Evolutionary conservation across 139 green algal species (phyloP), one percentile per base, ranked within the genome.

Genomic region (Chlorella sp.): DNA sequence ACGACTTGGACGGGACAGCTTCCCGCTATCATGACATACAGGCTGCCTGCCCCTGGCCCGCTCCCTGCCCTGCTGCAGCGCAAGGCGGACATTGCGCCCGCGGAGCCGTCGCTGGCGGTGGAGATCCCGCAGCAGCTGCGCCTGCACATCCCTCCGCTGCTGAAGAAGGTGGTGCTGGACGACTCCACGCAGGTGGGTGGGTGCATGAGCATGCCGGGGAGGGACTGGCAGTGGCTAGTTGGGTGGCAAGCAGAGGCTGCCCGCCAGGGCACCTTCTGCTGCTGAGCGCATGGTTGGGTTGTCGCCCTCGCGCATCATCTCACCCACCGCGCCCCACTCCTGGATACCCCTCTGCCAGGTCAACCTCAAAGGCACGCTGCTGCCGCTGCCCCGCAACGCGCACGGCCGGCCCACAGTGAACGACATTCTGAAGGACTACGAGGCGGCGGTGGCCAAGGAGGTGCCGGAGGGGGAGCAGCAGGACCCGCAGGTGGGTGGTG

Each of bases 161-260:
- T 97, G 2, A 94, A 96, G 78, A 92, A 96, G 67, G 57, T 92
- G 57, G 87, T 98, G 36, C 73, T 98, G 63, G 91, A 94, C n/a
- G 94, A 97, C 70, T 92, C 93, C 83, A 90, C 96, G 30, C 87
- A 89, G 18, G 86, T 96, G 23, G 88, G 76, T 72, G 25, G 30
- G 65, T 41, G 65, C n/a, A n/a, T n/a, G n/a, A n/a, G n/a, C n/a
- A n/a, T n/a, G n/a, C n/a, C n/a, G n/a, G n/a, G n/a, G n/a, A n/a
- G n/a, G n/a, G n/a, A n/a, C n/a, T n/a, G n/a, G n/a, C n/a, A n/a
- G 65, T 23, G 30, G 32, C 12, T 12, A 44, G 26, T 11, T 4
- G 41, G 23, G 15, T 60, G 13, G 4, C n/a, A n/a, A n/a, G n/a
- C n/a, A n/a, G n/a, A n/a, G n/a, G n/a, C n/a, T n/a, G n/a, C n/a